Evolutionary conservation across 2,329 filamentous ascomycete genomes (phyloP).

Genomic region (Cladorrhinum sp.): DNA sequence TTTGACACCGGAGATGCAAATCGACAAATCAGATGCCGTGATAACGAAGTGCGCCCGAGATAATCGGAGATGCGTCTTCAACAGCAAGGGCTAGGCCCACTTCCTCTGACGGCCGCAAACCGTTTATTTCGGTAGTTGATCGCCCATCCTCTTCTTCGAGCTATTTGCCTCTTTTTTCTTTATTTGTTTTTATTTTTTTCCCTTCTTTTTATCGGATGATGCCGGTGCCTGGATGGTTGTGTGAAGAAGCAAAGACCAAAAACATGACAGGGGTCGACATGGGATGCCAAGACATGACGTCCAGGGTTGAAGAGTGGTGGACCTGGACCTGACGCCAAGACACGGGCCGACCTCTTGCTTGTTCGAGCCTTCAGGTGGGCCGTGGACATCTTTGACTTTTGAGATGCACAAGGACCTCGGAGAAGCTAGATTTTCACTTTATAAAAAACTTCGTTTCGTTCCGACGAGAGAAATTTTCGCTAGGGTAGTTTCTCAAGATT

Average conservation of each 20-base stretch:
- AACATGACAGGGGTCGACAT: background rate
- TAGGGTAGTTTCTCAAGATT: background rate
- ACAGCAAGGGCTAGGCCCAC: constrained; percentile 8
- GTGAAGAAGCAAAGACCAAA: background rate
- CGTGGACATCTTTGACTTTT: background rate
- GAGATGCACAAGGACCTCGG: background rate
- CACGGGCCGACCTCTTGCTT: constrained; percentile 4
- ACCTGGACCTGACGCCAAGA: constrained; percentile 3
- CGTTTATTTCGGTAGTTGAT: background rate
- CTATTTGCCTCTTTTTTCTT: background rate
- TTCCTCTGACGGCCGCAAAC: background rate
- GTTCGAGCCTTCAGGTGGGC: background rate
- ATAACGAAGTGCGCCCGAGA: constrained; percentile 24
- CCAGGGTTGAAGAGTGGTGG: background rate
- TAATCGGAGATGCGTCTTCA: constrained; percentile 26
- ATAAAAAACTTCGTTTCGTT: background rate
- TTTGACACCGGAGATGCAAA: constrained; percentile 14
- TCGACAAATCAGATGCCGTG: constrained; percentile 23
- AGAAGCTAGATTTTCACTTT: background rate
- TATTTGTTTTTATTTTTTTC: background rate
- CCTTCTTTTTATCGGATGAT: background rate
- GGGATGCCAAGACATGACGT: constrained; percentile 10
- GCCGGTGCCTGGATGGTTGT: background rate
- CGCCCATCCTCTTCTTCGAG: background rate
- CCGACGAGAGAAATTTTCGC: background rate